These are phyloP conservation scores for Saururus chinensis DNA, from an alignment of 164 flowering plant species.

Conservation along the genomic window DNA sequence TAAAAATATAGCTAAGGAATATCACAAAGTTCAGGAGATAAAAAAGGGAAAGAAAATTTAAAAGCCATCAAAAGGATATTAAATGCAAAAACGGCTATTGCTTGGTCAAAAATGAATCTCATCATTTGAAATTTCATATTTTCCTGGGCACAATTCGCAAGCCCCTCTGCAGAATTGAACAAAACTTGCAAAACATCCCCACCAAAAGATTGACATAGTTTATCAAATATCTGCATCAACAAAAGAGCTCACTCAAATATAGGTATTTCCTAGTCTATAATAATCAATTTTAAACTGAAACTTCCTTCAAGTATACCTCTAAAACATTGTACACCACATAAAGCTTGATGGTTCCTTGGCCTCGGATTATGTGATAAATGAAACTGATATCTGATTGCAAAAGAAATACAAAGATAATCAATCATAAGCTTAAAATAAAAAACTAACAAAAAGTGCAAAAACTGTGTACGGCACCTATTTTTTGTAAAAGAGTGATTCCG, in stretches of 20 bases:
- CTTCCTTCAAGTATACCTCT: conserved; percentile 48
- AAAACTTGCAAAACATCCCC: conserved; percentile 84
- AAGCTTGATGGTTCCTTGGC: conserved; percentile 92
- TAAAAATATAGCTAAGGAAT: conserved; percentile 53
- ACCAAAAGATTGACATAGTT: conserved; percentile 79
- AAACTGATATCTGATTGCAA: conserved; percentile 77
- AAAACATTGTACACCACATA: conserved; percentile 96
- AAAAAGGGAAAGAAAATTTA: neutral
- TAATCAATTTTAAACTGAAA: neutral
- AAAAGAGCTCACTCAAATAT: neutral
- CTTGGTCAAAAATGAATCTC: conserved; percentile 68
- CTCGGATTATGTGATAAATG: conserved; percentile 98
- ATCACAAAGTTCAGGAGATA: neutral
- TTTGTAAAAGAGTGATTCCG: conserved; percentile 62
- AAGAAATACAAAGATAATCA: neutral
- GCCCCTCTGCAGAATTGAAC: conserved; percentile 76
- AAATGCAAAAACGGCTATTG: conserved; percentile 60
- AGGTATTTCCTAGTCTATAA: neutral
- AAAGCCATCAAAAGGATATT: conserved; percentile 56
- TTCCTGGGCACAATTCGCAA: conserved; percentile 64
- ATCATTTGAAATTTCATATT: conserved; percentile 41
- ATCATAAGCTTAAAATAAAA: neutral
- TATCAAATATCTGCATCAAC: conserved; percentile 85
- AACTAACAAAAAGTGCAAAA: neutral
- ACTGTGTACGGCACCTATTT: conserved; percentile 43